A percentile compares a stretch with the other conserved stretches of the same genome.
These are phyloP conservation scores for Mucor sp. DNA, from an alignment of 371 early-diverging fungal species.

Conservation along the genomic window DNA sequence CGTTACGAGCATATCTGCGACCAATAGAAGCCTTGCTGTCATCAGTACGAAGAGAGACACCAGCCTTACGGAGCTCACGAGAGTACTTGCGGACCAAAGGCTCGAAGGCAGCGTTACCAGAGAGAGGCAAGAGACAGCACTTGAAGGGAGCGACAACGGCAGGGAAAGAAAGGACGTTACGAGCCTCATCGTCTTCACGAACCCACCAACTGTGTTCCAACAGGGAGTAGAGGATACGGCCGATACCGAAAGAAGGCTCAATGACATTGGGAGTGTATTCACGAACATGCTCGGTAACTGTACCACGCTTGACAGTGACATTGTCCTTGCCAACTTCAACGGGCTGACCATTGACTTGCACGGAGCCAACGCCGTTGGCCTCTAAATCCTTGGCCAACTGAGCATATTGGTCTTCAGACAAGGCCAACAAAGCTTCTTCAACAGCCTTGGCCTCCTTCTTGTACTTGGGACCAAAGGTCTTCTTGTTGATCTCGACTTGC, in stretches of 20 bases:
- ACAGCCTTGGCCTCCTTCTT: slow-evolving; percentile 93
- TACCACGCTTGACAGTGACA: slow-evolving; percentile 72
- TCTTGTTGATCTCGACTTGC: slow-evolving; percentile 90
- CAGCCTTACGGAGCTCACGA: slow-evolving; percentile 45
- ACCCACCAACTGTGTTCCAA: slow-evolving; percentile 97
- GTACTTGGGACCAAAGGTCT: slow-evolving; percentile 91
- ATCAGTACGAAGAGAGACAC: slow-evolving; percentile 79
- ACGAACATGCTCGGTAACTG: slow-evolving; percentile 85
- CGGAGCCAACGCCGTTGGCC: slow-evolving; percentile 47
- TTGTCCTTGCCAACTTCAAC: slow-evolving; percentile 76
- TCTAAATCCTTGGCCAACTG: slow-evolving; percentile 61
- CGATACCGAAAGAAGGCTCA: slow-evolving; percentile 99
- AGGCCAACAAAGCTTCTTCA: slow-evolving; percentile 69
- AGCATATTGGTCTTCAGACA: slow-evolving; percentile 66
- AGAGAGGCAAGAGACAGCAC: slow-evolving; percentile 91
- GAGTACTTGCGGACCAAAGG: slow-evolving; percentile 70
- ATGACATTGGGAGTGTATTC: slow-evolving; percentile 99
- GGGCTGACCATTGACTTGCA: slow-evolving; percentile 68
- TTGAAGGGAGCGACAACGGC: slow-evolving; percentile 94
- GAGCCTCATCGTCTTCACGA: slow-evolving; percentile 91
- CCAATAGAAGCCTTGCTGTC: slow-evolving; percentile 95
- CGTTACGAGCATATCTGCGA: slow-evolving; percentile 97
- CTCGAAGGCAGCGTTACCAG: slow-evolving; percentile 75
- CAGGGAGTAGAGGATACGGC: slow-evolving; percentile 98
- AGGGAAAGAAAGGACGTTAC: slow-evolving; percentile 91